Base-by-base conservation (phyloP, 2,329 filamentous ascomycete genomes). In the Colletotrichum tropicicola region DNA sequence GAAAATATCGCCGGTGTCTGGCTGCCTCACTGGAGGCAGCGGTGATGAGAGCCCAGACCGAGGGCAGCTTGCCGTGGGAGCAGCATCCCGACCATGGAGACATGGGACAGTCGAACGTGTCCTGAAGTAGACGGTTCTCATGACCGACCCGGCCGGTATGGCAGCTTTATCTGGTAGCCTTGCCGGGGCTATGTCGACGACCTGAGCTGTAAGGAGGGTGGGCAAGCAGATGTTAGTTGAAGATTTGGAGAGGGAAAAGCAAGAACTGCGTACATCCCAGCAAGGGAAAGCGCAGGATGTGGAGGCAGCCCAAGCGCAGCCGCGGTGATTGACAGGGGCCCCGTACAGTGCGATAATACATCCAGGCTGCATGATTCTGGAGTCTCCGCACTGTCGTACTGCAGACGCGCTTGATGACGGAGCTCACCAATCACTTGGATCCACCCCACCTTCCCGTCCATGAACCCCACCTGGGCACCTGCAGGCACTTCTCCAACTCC, bases 241-340 rank as follows among this genome's bases (percentile, higher is more conserved):
- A 12, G 27, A 12, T 52, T n/a, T 13, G 17, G 37, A 13, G 47
- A 51, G n/a, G 25, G 19, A 55, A 12, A 19, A 48, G 25, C 25
- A 65, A 56, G 61, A 60, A 54, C 43, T 4, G 1, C 37, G 17
- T 41, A 41, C n/a, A 17, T 17, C 37, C 37, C 6, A 41, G n/a
- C 9, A n/a, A 21, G 37, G 54, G n/a, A 39, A 48, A 27, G n/a
- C 30, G 21, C 17, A 21, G 27, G 23, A 15, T 41, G 48, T 54
- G 62, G 49, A 65, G 61, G 61, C 35, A 55, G 44, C 57, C 57
- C 49, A 65, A 55, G 57, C 56, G 61, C 60, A 53, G 60, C 54
- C 59, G 59, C 59, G 49, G 21, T 28, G 57, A 54, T 21, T n/a
- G n/a, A 15, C 47, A 47, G 48, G 41, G 41, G 23, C 8, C 0